Base-by-base conservation (phyloP, 306 rosid genomes). In the Sindora glabra region DNA sequence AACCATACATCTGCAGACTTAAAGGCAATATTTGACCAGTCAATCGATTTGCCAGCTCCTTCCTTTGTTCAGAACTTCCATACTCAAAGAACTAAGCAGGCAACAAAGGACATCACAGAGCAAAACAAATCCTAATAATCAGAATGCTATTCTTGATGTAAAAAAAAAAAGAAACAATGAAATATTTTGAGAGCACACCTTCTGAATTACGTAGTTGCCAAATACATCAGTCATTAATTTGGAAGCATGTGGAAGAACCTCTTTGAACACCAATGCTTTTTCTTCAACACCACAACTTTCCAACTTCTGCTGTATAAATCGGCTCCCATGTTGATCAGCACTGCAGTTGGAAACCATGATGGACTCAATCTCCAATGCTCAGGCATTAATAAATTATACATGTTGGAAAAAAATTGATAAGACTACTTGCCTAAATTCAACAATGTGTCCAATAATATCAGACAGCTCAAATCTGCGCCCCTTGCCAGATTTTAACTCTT, bases 261-360 rank as follows among this genome's bases (percentile, higher is more conserved):
- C 84, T 46, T 74, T 70, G 74, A 79, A 79, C 67, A 79, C 84
- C 56, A 68, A 47, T 8, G 70, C 77, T 67, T 79, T 79, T 66
- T 79, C 84, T 61, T 40, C 53, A 42, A 29, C 40, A 27, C 27
- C 22, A 59, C 65, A 59, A 42, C 16, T 42, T 74, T 79, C 84
- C 75, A 79, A 67, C 75, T 79, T 79, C 59, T 74, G 84, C 67
- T 79, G 84, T 50, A 79, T 79, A 62, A 79, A 79, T 47, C 84
- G 84, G 59, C 84, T 79, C 50, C 84, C 84, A 57, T 79, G 80
- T 59, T 79, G 84, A 74, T 79, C 84, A 71, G 84, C 52, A 14
- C 84, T 79, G 80, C 16, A 26, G 41, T 32, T 34, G 34, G 64
- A 61, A 70, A 64, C 17, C 7, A 10, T 9, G 12, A 9, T 34